Conservation (phyloP, 1,284 basidiomycete genomes). For the Chondrostereum purpureum region DNA sequence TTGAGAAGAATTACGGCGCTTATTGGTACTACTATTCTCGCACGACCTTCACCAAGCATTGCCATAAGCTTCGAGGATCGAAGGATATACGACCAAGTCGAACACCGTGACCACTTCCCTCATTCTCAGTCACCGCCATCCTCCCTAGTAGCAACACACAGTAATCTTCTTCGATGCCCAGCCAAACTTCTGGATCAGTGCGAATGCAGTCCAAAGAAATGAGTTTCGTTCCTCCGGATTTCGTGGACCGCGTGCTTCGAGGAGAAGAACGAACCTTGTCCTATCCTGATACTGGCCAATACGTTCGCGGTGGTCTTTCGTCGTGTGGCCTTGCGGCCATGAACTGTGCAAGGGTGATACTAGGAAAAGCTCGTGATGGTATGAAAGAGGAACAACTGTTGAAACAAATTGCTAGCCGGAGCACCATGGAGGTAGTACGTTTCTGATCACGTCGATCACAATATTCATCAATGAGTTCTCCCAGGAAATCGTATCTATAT, state of each 20-base stretch:
- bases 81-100: too few species aligned
- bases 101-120: too few species aligned
- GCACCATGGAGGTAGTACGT: conserved; percentile 33
- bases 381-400: conserved; percentile 27
- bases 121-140: not conserved
- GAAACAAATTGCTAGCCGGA: conserved; percentile 26
- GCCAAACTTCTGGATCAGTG: not conserved
- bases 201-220: not conserved
- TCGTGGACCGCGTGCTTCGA: not conserved
- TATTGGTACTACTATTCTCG: too few species aligned
- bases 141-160: not conserved
- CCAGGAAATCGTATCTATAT: conserved; percentile 50
- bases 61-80: too few species aligned
- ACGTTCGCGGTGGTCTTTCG: conserved; percentile 33
- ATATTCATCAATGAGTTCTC: not conserved
- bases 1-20: too few species aligned
- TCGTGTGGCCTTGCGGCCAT: conserved; percentile 58
- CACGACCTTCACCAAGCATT: too few species aligned
- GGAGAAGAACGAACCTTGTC: not conserved
- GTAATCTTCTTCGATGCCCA: not conserved
- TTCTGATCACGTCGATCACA: too few species aligned
- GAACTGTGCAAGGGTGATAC: conserved; percentile 49
- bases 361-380: conserved; percentile 29
- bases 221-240: not conserved
- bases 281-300: conserved; percentile 32